Percentiles rank a stretch among this genome's conserved stretches.
Conservation (phyloP, 495 filamentous ascomycete species). For the Talaromyces trachyspermus region DNA sequence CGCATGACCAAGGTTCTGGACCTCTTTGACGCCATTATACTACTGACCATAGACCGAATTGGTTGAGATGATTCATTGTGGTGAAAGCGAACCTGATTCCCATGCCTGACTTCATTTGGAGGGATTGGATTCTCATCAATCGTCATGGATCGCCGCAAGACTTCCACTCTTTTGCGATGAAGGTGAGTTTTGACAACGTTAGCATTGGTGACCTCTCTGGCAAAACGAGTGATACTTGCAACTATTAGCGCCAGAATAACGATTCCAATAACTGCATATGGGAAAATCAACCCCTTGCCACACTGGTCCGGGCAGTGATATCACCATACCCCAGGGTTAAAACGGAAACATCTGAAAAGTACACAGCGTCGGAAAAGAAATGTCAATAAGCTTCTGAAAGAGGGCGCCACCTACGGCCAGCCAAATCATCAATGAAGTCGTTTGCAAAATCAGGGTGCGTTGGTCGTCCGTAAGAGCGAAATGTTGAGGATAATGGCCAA, state of each 20-base stretch:
- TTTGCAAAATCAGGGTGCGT: conserved; percentile 58
- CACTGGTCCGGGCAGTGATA: conserved; percentile 35
- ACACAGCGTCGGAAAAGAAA: conserved; percentile 50
- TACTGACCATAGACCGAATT: conserved; percentile 5
- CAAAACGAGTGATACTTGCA: conserved; percentile 69
- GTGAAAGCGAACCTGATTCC: too few species aligned
- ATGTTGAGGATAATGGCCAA: conserved; percentile 70
- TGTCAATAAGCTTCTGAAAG: conserved; percentile 41
- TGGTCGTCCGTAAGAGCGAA: conserved; percentile 69
- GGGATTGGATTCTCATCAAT: conserved; percentile 13
- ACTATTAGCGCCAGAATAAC: conserved; percentile 84
- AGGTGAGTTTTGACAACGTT: conserved; percentile 62
- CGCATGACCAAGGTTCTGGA: conserved; percentile 23
- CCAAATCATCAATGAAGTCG: conserved; percentile 56
- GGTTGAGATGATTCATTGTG: not conserved
- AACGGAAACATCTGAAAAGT: conserved; percentile 60
- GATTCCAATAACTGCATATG: conserved; percentile 78
- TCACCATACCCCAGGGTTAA: conserved; percentile 63
- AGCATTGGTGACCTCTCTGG: conserved; percentile 52
- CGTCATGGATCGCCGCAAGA: conserved; percentile 47
- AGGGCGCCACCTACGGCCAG: conserved; percentile 52
- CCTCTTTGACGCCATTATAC: conserved; percentile 10
- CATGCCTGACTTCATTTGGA: too few species aligned
- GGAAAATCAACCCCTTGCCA: conserved; percentile 65
- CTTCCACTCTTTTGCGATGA: conserved; percentile 48